Percentiles rank a stretch among this genome's conserved stretches.
Evolutionary conservation across 2,329 filamentous ascomycete genomes (phyloP).

Genomic region (Alternaria hordeiaustralica): DNA sequence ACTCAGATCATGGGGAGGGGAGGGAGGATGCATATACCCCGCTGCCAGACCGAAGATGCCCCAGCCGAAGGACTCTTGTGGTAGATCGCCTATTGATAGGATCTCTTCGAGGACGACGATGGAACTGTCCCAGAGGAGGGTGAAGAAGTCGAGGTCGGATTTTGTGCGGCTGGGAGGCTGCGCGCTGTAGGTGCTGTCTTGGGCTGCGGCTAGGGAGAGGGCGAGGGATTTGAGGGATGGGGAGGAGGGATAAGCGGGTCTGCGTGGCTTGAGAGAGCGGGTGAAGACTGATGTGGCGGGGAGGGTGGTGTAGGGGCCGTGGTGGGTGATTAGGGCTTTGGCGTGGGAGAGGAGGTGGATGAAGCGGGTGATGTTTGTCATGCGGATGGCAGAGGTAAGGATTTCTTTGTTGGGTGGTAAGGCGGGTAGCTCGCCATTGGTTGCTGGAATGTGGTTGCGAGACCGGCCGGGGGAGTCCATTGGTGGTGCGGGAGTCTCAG

Average conservation of each 20-base stretch:
- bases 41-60: constrained; percentile 23
- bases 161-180: constrained; percentile 17
- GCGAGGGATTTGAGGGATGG: constrained; percentile 13
- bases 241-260: neutral
- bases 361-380: constrained; percentile 13
- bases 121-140: constrained; percentile 17
- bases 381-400: neutral
- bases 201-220: constrained; percentile 23
- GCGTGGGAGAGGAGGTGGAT: constrained; percentile 12
- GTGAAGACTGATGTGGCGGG: constrained; percentile 13
- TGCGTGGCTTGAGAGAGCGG: neutral
- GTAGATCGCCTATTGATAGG: constrained; percentile 7
- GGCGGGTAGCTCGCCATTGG: neutral
- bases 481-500: too few relatives aligned
- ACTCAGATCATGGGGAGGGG: neutral
- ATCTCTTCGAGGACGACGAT: constrained; percentile 18
- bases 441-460: neutral
- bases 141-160: constrained; percentile 24
- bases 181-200: constrained; percentile 18
- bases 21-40: constrained; percentile 19
- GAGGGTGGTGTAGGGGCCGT: constrained; percentile 21
- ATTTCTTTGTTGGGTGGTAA: neutral
- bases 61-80: constrained; percentile 27
- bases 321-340: constrained; percentile 3
- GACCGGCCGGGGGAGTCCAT: neutral